Evolutionary conservation across 345 rosid genomes (phyloP).

Genomic region (Schrenkiella parvula): DNA sequence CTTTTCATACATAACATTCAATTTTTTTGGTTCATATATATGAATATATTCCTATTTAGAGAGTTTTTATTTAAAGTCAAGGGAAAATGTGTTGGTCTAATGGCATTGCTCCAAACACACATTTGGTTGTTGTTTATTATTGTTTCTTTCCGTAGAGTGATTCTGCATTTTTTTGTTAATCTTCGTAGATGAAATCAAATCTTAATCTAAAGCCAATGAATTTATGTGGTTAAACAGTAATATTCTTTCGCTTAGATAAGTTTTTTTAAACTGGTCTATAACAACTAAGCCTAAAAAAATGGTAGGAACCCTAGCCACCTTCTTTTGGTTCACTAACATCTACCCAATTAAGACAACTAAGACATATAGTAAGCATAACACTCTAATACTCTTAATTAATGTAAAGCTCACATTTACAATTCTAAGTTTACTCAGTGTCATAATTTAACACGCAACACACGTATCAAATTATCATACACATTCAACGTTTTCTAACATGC

Average conservation of each 20-base stretch:
- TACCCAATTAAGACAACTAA: slow-evolving; percentile 23
- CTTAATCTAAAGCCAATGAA: background rate
- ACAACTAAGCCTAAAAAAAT: background rate
- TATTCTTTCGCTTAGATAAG: background rate
- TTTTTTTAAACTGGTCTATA: background rate
- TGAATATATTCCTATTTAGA: background rate
- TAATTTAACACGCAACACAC: background rate
- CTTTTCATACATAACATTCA: slow-evolving; percentile 7
- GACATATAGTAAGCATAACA: slow-evolving; percentile 19
- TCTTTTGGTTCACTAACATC: slow-evolving; percentile 30
- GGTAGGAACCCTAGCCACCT: slow-evolving; percentile 24
- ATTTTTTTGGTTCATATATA: background rate
- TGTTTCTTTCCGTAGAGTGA: background rate
- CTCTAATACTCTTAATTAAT: slow-evolving; percentile 1
- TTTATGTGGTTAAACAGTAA: background rate
- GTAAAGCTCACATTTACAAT: background rate
- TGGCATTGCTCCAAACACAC: background rate
- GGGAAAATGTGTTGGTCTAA: slow-evolving; percentile 3
- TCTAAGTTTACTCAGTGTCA: background rate
- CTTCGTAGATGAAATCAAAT: background rate
- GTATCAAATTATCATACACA: background rate
- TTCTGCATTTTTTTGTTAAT: background rate
- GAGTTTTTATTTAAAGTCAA: background rate
- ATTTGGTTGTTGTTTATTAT: background rate
- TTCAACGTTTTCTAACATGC: background rate